Evolutionary conservation across 257 asterid species (phyloP).

Genomic region (Solanum lignicaule): DNA sequence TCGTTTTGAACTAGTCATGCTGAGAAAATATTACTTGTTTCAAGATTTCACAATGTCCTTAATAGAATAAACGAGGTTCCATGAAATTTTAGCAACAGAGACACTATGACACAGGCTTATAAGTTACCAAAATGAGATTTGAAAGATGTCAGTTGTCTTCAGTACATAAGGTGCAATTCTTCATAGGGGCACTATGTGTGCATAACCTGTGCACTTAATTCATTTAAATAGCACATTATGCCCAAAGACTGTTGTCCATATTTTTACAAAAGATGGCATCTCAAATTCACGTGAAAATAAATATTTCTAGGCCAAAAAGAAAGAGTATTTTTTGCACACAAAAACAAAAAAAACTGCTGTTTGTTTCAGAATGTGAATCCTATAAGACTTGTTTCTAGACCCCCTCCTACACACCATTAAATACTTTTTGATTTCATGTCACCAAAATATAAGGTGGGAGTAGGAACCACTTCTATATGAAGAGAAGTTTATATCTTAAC

Average conservation of each 20-base stretch:
- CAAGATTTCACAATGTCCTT: not conserved
- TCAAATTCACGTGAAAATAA: not conserved
- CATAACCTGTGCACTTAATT: not conserved
- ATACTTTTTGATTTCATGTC: not conserved
- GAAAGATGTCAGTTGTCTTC: not conserved
- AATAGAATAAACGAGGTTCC: not conserved
- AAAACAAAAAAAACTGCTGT: not conserved
- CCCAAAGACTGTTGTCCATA: not conserved
- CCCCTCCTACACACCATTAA: not conserved
- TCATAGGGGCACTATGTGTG: not conserved
- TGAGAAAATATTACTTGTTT: not conserved
- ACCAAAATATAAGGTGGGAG: not conserved
- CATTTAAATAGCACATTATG: not conserved
- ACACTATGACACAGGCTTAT: not conserved
- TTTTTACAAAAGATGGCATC: not conserved
- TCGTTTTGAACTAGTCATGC: not conserved
- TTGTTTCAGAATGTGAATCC: not conserved
- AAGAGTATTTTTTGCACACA: not conserved
- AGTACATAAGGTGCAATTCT: not conserved
- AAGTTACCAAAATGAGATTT: not conserved
- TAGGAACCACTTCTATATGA: not conserved
- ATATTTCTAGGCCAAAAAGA: not conserved
- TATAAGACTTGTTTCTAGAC: not conserved
- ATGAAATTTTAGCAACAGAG: not conserved
- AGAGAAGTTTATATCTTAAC: not conserved